Base-by-base conservation (phyloP, 2,329 filamentous ascomycete species). In the Pyricularia grisea region DNA sequence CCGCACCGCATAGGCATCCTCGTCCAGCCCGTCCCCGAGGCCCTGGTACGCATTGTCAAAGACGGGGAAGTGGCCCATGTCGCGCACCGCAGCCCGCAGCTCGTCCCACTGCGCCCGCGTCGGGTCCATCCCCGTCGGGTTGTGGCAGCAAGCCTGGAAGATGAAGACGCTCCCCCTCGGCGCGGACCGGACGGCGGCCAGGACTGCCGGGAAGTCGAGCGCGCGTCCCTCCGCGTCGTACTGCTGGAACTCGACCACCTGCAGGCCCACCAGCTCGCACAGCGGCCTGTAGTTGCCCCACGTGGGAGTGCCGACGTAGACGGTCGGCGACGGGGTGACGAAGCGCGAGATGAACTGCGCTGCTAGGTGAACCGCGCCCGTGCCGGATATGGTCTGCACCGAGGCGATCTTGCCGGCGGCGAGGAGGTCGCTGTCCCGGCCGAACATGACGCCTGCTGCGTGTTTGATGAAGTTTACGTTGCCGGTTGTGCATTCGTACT, bases 11-110 rank as follows among this genome's bases (percentile, higher is more conserved):
- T 73, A 77, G 3, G 75, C 75, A 64, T 79, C 78, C 20, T 78
- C 75, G 0, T 77, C 76, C 3, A 80, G 50, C 0, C 76, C 74
- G 23, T 71, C 71, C 0, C 77, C 78, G 1, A 80, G 73, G 0
- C 78, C 78, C 66, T 80, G 78, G 66, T 80, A 80, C 4, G 78
- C 78, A 17, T 77, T 74, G 69, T 80, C 78, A 60, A 79, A 75
- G 36, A 78, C 72, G 0, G 78, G 76, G 42, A 79, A 74, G 20
- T 75, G 74, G 12, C 72, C 65, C 14, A 69, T 70, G n/a, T 61
- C 50, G 30, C 72, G 71, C 68, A 77, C 72, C 5, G 70, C 71
- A 9, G 68, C 33, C 0, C 73, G 75, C 2, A 80, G 71, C 7
- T 69, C 69, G 0, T 71, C 65, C 78, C 78, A 80, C 70, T 80